These are phyloP conservation scores for Pseudodiploospora longispora DNA, from an alignment of 2,329 filamentous ascomycete species.

Conservation along the genomic window DNA sequence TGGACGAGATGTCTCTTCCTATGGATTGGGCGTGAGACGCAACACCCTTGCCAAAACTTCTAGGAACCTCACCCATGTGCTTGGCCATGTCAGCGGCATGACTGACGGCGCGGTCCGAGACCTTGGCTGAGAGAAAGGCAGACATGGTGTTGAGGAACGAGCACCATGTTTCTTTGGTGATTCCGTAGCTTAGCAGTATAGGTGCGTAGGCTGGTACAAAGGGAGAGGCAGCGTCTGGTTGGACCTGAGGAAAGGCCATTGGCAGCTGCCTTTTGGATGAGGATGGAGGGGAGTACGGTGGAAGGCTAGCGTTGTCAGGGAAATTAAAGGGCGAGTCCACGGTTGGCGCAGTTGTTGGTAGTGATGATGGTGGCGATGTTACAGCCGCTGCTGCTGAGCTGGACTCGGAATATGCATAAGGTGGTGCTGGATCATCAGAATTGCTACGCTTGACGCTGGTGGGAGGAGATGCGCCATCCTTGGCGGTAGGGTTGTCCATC, in stretches of 20 bases:
- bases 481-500: no score
- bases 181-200: slow-evolving; percentile 28
- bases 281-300: slow-evolving; percentile 12
- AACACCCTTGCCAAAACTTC: slow-evolving; percentile 27
- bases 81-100: slow-evolving; percentile 34
- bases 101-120: slow-evolving; percentile 33
- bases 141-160: slow-evolving; percentile 33
- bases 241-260: slow-evolving; percentile 34
- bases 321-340: slow-evolving; percentile 26
- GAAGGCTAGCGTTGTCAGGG: slow-evolving; percentile 17
- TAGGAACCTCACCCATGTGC: slow-evolving; percentile 27
- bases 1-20: slow-evolving; percentile 25
- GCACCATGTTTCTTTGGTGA: slow-evolving; percentile 25
- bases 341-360: slow-evolving; percentile 15
- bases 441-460: no score
- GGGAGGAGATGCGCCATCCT: no score
- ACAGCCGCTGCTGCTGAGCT: neutral
- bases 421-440: neutral
- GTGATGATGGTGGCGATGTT: neutral
- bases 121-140: slow-evolving; percentile 36
- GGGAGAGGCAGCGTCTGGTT: slow-evolving; percentile 24
- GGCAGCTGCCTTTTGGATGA: slow-evolving; percentile 15
- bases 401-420: neutral
- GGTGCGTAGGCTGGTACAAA: slow-evolving; percentile 32
- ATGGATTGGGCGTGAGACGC: slow-evolving; percentile 27